Evolutionary conservation across 768 basidiomycete genomes (phyloP).

Genomic region (Lepiota brunneoincarnata): DNA sequence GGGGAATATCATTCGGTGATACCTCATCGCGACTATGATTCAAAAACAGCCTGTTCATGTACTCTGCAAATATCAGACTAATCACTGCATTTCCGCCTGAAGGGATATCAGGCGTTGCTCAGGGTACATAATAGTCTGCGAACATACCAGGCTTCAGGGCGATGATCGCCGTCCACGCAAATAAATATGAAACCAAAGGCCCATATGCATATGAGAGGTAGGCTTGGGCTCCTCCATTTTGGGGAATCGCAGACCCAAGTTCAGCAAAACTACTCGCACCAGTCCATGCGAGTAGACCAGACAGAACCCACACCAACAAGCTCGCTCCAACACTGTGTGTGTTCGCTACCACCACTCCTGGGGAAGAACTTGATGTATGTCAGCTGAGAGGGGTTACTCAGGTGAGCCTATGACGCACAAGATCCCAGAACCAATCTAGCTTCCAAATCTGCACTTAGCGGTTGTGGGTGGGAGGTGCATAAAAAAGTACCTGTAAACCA

Average conservation of each 20-base stretch:
- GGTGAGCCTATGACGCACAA: conserved; percentile 52
- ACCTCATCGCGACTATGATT: conserved; percentile 67
- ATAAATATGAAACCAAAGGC: conserved; percentile 84
- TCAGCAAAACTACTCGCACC: conserved; percentile 95
- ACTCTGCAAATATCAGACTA: conserved; percentile 88
- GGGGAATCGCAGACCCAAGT: conserved; percentile 84
- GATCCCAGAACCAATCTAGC: conserved; percentile 87
- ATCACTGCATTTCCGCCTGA: conserved; percentile 79
- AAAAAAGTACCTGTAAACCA: conserved; percentile 63
- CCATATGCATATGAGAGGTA: conserved; percentile 91
- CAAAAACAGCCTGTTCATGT: conserved; percentile 87
- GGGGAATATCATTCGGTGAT: conserved; percentile 77
- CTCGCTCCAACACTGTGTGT: conserved; percentile 89
- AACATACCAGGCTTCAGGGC: conserved; percentile 76
- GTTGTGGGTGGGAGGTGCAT: not conserved
- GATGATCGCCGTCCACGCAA: conserved; percentile 92
- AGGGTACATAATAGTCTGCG: not conserved
- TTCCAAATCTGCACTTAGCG: conserved; percentile 2
- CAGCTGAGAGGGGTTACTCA: not conserved
- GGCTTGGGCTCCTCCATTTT: conserved; percentile 70
- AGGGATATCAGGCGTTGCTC: conserved; percentile 2
- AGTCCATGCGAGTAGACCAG: conserved; percentile 90
- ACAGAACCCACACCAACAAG: conserved; percentile 77
- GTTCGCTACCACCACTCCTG: conserved; percentile 88
- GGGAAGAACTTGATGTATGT: conserved; percentile 64